Conservation (phyloP, 2,329 filamentous ascomycete species). For the Hypocrella siamensis region DNA sequence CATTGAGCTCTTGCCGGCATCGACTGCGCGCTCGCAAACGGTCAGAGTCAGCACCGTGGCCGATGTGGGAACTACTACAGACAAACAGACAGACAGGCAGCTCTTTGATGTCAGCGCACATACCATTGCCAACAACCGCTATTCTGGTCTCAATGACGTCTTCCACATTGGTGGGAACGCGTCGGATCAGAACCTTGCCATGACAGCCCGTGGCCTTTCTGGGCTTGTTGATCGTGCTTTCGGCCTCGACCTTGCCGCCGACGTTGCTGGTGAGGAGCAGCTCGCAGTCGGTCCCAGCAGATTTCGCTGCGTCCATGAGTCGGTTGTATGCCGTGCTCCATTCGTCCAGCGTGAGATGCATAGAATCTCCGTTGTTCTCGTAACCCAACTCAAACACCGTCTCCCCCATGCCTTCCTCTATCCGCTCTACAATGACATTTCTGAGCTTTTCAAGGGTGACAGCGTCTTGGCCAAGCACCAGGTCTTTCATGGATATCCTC, state of each 20-base stretch:
- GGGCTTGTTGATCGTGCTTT: constrained; percentile 32
- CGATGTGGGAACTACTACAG: too few species aligned
- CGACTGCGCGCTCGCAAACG: constrained; percentile 37
- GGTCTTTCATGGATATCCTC: constrained; percentile 54
- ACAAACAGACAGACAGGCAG: too few species aligned
- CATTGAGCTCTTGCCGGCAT: constrained; percentile 94
- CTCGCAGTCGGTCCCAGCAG: constrained; percentile 57
- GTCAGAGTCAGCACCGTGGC: too few species aligned
- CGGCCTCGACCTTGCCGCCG: constrained; percentile 58
- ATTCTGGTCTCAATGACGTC: constrained; percentile 91
- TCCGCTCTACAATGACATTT: constrained; percentile 47
- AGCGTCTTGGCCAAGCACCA: constrained; percentile 51
- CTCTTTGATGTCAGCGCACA: constrained; percentile 12
- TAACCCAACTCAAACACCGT: constrained; percentile 82
- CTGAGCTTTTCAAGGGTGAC: constrained; percentile 47
- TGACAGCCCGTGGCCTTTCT: constrained; percentile 58
- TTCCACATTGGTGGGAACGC: constrained; percentile 57
- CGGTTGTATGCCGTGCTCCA: constrained; percentile 60
- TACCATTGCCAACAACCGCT: constrained; percentile 88
- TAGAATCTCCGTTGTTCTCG: constrained; percentile 76
- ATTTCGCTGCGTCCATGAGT: constrained; percentile 48
- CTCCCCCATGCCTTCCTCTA: constrained; percentile 78
- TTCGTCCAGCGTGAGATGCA: constrained; percentile 57
- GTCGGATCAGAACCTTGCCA: constrained; percentile 77
- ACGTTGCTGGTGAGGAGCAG: constrained; percentile 84